Evolutionary conservation across 805 yeast genomes (phyloP).

Genomic region (Sungouiella thailandica): DNA sequence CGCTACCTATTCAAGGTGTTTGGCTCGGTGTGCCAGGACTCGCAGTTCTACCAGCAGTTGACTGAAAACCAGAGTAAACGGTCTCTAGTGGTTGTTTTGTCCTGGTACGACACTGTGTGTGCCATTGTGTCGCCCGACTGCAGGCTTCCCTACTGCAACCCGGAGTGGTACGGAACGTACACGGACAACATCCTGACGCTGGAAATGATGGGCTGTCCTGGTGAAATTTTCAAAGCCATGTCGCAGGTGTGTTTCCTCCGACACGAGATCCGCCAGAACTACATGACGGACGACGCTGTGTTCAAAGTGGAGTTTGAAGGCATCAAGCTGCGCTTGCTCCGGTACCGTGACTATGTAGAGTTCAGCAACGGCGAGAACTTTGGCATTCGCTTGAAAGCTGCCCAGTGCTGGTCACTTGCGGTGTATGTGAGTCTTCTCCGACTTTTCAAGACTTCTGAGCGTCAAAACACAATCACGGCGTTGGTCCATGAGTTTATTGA

Average conservation of each 20-base stretch:
- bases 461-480: conserved; percentile 23
- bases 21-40: conserved; percentile 45
- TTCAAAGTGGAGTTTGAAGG: conserved; percentile 20
- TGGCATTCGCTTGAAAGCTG: conserved; percentile 42
- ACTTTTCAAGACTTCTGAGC: conserved; percentile 23
- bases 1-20: conserved; percentile 46
- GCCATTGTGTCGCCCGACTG: conserved; percentile 56
- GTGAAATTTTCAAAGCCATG: conserved; percentile 47
- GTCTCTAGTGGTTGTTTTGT: conserved; percentile 45
- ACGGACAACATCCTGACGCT: conserved; percentile 43
- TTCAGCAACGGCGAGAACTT: conserved; percentile 23
- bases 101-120: conserved; percentile 57
- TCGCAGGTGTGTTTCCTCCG: conserved; percentile 39
- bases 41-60: conserved; percentile 35
- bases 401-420: conserved; percentile 54
- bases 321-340: conserved; percentile 31
- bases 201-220: conserved; percentile 57
- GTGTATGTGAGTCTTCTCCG: conserved; percentile 23
- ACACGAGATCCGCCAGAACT: conserved; percentile 16
- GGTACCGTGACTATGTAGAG: conserved; percentile 44
- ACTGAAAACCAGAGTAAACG: conserved; percentile 45
- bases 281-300: conserved; percentile 6
- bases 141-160: conserved; percentile 48
- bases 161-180: conserved; percentile 48
- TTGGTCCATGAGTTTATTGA: conserved; percentile 43